Conservation (phyloP, 495 filamentous ascomycete species). For the Hypoxylon fragiforme region DNA sequence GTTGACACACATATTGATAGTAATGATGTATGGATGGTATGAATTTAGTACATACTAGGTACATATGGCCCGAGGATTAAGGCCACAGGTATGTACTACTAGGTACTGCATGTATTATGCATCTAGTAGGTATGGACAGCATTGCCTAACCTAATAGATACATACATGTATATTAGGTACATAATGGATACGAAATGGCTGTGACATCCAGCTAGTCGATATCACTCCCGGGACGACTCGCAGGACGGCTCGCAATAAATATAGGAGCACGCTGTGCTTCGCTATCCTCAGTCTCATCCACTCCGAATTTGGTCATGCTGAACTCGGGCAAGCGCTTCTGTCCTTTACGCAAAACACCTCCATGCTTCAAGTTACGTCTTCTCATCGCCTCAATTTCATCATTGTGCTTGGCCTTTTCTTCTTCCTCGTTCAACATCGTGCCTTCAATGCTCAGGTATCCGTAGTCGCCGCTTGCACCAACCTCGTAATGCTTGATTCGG, state of each 20-base stretch:
- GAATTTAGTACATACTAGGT: too few species aligned
- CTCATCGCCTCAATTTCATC: constrained; percentile 44
- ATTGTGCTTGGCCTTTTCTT: constrained; percentile 40
- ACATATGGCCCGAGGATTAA: too few species aligned
- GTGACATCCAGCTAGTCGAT: constrained; percentile 12
- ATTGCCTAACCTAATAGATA: too few species aligned
- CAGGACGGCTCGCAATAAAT: background rate
- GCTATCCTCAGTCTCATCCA: constrained; percentile 46
- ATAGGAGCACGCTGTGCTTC: constrained; percentile 25
- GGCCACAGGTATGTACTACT: too few species aligned
- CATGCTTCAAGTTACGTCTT: constrained; percentile 40
- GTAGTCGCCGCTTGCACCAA: constrained; percentile 52
- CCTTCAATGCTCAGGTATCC: constrained; percentile 54
- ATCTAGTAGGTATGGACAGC: too few species aligned
- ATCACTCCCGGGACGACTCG: constrained; percentile 17
- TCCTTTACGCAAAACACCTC: constrained; percentile 38
- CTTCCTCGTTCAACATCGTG: constrained; percentile 49
- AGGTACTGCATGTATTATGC: too few species aligned
- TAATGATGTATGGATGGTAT: too few species aligned
- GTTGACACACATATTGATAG: too few species aligned
- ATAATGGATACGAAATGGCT: background rate
- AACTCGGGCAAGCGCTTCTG: constrained; percentile 48
- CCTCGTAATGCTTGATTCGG: constrained; percentile 55
- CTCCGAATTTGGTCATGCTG: constrained; percentile 53
- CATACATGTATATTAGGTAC: too few species aligned